Base-by-base conservation (phyloP, 169 alveolate species). In the Theileria orientalis region DNA sequence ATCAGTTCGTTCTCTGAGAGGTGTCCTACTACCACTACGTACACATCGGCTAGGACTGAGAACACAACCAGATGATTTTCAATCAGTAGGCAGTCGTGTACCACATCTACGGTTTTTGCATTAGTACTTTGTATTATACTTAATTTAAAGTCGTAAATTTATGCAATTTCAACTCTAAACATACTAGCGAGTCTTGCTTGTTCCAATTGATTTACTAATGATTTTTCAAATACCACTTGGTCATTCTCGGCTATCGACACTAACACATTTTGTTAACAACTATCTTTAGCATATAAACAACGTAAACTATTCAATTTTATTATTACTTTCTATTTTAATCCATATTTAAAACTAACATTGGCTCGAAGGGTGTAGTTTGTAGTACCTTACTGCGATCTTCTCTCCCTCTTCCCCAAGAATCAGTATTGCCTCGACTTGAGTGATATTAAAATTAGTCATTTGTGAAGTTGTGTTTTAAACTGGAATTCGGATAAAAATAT, bases 371-470 rank as follows among this genome's bases (percentile, higher is more conserved):
- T 74, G 83, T 70, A 64, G 63, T 21, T 41, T 69, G 79, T 88
- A 88, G 62, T 88, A 88, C 42, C 82, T 84, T 59, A 77, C 91
- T 21, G 93, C 93, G 63, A 88, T 84, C 69, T 90, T 67, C 2
- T 84, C 90, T 8, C 93, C 93, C 68, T 66, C 47, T 1, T 49
- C 74, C 49, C 76, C 90, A 25, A 88, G 64, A 1, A 88, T 67
- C 46, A 88, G 64, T 33, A 88, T 82, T 2, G 89, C 93, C 19
- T 76, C 88, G 23, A 88, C 84, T 35, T 88, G 93, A 42, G 87
- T 84, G 37, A 87, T 84, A 30, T 83, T 61, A 11, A 87, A 79
- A 9, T 56, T 54, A 25, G 83, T 74, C 93, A 87, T 87, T 74
- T 57, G 57, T 25, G 57, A 33, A 30, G 40, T 21, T 5, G 0